Evolutionary conservation across 2,329 filamentous ascomycete genomes (phyloP).

Genomic region (Nannizziopsis barbatae): DNA sequence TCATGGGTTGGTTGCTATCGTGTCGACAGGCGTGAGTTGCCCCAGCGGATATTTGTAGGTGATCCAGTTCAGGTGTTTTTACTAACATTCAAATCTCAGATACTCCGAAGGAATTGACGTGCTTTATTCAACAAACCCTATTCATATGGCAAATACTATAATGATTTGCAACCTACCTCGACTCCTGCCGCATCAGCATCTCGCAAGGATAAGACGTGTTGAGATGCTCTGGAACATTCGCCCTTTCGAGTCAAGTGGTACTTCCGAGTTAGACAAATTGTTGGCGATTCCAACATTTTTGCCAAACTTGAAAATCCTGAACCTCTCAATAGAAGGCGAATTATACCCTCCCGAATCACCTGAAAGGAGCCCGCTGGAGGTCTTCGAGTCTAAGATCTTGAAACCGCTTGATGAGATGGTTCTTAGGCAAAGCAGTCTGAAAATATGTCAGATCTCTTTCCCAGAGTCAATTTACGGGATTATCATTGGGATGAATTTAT

Average conservation of each 20-base stretch:
- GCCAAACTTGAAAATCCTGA: not conserved
- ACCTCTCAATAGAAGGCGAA: not conserved
- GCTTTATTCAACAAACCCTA: slow-evolving; percentile 22
- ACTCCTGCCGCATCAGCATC: not conserved
- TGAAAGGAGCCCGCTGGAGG: not conserved
- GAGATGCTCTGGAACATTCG: not conserved
- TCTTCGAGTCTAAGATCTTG: not conserved
- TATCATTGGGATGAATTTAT: not conserved
- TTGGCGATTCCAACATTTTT: not conserved
- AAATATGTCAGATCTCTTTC: not conserved
- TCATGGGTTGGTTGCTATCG: slow-evolving; percentile 24
- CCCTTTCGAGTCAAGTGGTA: not conserved
- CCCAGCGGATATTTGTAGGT: not conserved
- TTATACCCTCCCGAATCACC: not conserved
- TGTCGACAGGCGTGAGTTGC: slow-evolving; percentile 25
- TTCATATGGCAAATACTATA: not conserved
- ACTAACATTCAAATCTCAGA: not conserved
- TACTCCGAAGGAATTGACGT: slow-evolving; percentile 21
- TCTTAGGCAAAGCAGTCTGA: not conserved
- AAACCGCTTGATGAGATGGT: not conserved
- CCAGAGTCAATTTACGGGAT: not conserved
- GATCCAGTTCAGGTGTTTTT: not conserved
- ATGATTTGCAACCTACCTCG: not conserved
- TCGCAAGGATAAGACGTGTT: slow-evolving; percentile 1
- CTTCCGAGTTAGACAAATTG: not conserved